Conservation (phyloP, 2,329 filamentous ascomycete genomes). For the Myrmaecium sp. region DNA sequence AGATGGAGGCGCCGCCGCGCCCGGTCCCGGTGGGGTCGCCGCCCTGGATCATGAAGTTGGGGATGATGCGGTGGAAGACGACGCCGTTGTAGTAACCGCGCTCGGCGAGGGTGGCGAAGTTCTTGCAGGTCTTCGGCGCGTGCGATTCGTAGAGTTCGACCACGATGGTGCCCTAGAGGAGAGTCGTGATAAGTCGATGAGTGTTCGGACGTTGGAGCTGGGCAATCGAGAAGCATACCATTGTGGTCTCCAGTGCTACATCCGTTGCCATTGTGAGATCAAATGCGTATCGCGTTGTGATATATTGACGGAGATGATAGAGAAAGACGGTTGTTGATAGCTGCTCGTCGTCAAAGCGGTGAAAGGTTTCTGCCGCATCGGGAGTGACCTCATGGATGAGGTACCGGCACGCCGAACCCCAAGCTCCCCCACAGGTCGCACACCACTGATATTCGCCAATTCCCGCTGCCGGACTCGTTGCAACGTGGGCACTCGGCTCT, state of each 20-base stretch:
- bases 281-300: too few relatives aligned
- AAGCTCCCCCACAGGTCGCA: too few relatives aligned
- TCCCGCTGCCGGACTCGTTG: too few relatives aligned
- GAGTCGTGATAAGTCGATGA: slow-evolving; percentile 3
- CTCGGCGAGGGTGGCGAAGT: slow-evolving; percentile 65
- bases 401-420: too few relatives aligned
- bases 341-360: too few relatives aligned
- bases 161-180: slow-evolving; percentile 54
- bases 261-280: slow-evolving; percentile 49
- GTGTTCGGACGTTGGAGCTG: slow-evolving; percentile 5
- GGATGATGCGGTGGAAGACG: slow-evolving; percentile 87
- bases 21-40: slow-evolving; percentile 91
- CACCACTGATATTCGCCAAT: too few relatives aligned
- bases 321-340: too few relatives aligned
- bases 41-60: slow-evolving; percentile 90
- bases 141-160: slow-evolving; percentile 83
- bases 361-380: too few relatives aligned
- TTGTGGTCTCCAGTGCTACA: slow-evolving; percentile 67
- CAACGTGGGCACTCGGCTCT: too few relatives aligned
- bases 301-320: too few relatives aligned
- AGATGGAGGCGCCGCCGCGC: slow-evolving; percentile 75
- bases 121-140: slow-evolving; percentile 75
- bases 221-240: slow-evolving; percentile 41
- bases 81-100: slow-evolving; percentile 79
- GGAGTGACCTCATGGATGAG: too few relatives aligned